A percentile compares a stretch with the other conserved stretches of the same genome.
Evolutionary conservation across 345 rosid species (phyloP).

Genomic region (Rhizophora apiculata): DNA sequence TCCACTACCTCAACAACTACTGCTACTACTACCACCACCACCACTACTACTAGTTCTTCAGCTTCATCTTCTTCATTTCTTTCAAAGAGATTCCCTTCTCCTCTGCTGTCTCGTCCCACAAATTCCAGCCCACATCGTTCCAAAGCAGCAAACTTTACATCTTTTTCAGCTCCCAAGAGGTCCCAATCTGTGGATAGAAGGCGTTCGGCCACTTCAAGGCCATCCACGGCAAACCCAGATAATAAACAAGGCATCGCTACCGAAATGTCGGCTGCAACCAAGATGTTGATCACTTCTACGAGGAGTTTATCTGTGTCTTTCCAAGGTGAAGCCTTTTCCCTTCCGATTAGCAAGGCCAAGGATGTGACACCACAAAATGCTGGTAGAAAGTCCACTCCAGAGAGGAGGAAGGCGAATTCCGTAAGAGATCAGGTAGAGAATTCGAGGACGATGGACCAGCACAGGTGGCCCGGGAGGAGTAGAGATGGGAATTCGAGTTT

Average conservation of each 20-base stretch:
- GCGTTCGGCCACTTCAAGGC: conserved; percentile 31
- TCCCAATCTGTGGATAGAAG: conserved; percentile 87
- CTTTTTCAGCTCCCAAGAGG: conserved; percentile 47
- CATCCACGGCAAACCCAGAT: conserved; percentile 32
- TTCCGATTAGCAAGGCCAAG: conserved; percentile 80
- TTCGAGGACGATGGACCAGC: conserved; percentile 51
- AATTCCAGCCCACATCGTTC: conserved; percentile 23
- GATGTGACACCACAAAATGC: conserved; percentile 36
- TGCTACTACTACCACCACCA: conserved; percentile 25
- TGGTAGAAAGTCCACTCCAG: conserved; percentile 53
- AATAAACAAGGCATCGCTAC: conserved; percentile 29
- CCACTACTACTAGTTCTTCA: conserved; percentile 22
- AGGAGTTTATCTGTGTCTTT: conserved; percentile 92
- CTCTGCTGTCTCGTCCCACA: conserved; percentile 52
- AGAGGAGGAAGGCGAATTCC: conserved; percentile 38
- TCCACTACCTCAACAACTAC: conserved; percentile 42
- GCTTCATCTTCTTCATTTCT: conserved; percentile 39
- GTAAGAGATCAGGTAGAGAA: conserved; percentile 55
- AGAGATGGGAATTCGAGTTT: conserved; percentile 45
- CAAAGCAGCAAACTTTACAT: neutral
- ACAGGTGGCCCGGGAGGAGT: conserved; percentile 75
- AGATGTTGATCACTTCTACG: conserved; percentile 79
- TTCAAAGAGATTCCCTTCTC: conserved; percentile 57
- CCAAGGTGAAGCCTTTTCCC: conserved; percentile 87
- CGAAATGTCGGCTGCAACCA: conserved; percentile 58